Evolutionary conservation across 805 yeast species (phyloP), one percentile per base, ranked within the genome.

Genomic region (Suhomyces tanzawaensis): DNA sequence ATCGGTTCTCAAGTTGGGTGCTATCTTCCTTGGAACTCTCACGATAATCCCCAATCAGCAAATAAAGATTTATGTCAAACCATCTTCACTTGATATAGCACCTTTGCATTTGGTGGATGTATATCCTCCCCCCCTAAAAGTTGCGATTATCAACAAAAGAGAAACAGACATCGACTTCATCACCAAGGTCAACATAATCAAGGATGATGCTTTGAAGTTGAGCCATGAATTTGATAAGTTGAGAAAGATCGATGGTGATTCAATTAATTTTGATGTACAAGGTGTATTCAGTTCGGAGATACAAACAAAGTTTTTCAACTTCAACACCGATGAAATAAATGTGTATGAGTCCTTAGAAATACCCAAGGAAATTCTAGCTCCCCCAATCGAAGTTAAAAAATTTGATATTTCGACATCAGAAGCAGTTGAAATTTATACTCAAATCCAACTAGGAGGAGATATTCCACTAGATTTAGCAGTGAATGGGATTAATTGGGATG

Each of bases 401-500:
- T 40, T 55, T 17, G 33, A 42, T 1, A 34, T 52, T 11, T 45
- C 51, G 9, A 22, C 36, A 7, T 41, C 36, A 13, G 21, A 21
- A 14, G 43, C 39, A 3, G 36, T 48, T 16, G 41, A 41, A 3
- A 26, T 50, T 3, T 37, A 34, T 18, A 34, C 42, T n/a, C 24
- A 29, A 4, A 32, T 23, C 7, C 28, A 23, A 1, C 13, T 19
- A 16, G 26, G 17, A 14, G 42, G 38, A 11, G 42, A 37, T 7
- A 37, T 52, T n/a, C 57, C 61, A 1, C 26, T 58, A 13, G 36
- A 40, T 3, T 43, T 53, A 9, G 30, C 41, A 3, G 30, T 64
- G 7, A 52, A 41, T 5, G 22, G 48, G 6, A 48, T 60, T 11
- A 48, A 53, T 31, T 60, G 66, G 67, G 52, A 56, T 28, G 25